Percentiles rank a stretch among this genome's conserved stretches.
phyloP scores from a whole-genome alignment of 2,329 filamentous ascomycete species.

The Pseudogymnoascus destructans region DNA sequence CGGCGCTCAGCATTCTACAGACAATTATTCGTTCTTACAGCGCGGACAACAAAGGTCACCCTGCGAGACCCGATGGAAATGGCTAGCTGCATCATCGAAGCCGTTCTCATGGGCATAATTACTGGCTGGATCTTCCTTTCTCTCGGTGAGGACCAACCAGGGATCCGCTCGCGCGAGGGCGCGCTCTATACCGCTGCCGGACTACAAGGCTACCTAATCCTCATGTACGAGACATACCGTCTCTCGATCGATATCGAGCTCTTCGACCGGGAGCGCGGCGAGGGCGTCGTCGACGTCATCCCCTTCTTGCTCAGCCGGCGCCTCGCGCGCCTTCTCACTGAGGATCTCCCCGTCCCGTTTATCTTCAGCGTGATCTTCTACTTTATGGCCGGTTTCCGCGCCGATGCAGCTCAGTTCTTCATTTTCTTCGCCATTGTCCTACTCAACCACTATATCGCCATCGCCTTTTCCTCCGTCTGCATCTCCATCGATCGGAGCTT shows the following conservation, averaged over 20 bases:
- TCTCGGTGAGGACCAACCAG: constrained; percentile 50
- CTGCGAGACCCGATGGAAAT: constrained; percentile 68
- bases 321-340: constrained; percentile 53
- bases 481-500: constrained; percentile 55
- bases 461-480: constrained; percentile 57
- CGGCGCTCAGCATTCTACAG: constrained; percentile 43
- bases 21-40: constrained; percentile 53
- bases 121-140: constrained; percentile 61
- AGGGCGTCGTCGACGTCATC: constrained; percentile 56
- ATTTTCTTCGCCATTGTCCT: constrained; percentile 57
- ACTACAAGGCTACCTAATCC: constrained; percentile 62
- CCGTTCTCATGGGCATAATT: constrained; percentile 56
- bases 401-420: constrained; percentile 51
- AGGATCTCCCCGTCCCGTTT: constrained; percentile 61
- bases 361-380: constrained; percentile 61
- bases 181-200: constrained; percentile 59
- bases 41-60: constrained; percentile 57
- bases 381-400: constrained; percentile 64
- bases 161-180: constrained; percentile 61
- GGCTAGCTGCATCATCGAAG: constrained; percentile 55
- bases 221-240: constrained; percentile 65
- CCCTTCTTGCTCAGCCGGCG: constrained; percentile 59
- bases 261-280: constrained; percentile 63
- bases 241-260: constrained; percentile 61
- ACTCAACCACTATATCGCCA: constrained; percentile 59